Conservation (phyloP, 2,329 filamentous ascomycete genomes). For the Colletotrichum siamense region DNA sequence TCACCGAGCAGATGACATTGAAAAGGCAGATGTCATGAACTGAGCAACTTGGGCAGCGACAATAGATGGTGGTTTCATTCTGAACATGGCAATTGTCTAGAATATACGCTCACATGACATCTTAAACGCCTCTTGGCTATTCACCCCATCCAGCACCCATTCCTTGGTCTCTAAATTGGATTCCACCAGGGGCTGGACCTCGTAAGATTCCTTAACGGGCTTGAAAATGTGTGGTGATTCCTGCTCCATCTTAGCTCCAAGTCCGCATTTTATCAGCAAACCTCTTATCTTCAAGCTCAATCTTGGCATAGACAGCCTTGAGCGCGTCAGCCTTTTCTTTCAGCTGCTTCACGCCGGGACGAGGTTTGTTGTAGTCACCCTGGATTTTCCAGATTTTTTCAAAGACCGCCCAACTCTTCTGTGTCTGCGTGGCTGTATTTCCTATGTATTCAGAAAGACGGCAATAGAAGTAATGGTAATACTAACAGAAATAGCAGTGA, state of each 20-base stretch:
- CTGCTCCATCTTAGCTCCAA: not conserved
- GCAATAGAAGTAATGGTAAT: fast-evolving
- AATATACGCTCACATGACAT: not conserved
- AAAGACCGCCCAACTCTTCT: fast-evolving
- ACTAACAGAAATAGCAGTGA: fast-evolving
- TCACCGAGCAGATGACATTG: not conserved
- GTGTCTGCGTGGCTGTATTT: fast-evolving
- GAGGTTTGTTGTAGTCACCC: not conserved
- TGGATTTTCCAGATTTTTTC: fast-evolving
- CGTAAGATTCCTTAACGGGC: not conserved
- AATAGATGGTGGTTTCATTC: not conserved
- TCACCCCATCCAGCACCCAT: not conserved
- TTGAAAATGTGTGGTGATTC: too few relatives aligned
- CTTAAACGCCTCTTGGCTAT: not conserved
- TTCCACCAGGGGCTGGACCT: not conserved
- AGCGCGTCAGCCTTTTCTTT: not conserved
- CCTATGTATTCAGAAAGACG: fast-evolving
- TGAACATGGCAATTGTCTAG: not conserved
- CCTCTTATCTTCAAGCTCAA: not conserved
- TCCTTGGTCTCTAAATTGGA: fast-evolving
- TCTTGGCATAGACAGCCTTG: not conserved
- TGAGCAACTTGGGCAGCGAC: not conserved
- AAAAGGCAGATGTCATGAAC: not conserved
- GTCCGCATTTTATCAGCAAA: not conserved
- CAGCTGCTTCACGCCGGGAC: not conserved